phyloP scores from a whole-genome alignment of 805 yeast genomes.

The Metschnikowia colocasiae region DNA sequence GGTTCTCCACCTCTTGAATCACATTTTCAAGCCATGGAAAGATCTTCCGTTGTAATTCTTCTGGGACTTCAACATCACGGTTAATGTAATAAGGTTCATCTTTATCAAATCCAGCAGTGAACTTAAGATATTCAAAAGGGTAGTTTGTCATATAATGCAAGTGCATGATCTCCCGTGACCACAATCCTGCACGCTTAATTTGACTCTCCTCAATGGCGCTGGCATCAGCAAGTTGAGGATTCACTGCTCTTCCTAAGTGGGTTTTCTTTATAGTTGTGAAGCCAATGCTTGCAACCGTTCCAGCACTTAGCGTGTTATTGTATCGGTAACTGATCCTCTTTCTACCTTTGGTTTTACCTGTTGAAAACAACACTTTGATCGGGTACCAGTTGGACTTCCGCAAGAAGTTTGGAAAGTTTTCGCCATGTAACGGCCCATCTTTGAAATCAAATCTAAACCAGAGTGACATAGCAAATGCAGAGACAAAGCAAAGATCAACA shows the following conservation, averaged over 20 bases:
- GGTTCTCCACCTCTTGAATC: background rate
- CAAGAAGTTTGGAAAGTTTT: slow-evolving; percentile 6
- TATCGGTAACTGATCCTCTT: background rate
- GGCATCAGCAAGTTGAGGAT: background rate
- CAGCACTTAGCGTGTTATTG: background rate
- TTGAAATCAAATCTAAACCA: slow-evolving; percentile 11
- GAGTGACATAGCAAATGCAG: slow-evolving; percentile 8
- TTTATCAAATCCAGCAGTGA: slow-evolving; percentile 3
- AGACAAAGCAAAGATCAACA: slow-evolving; percentile 6
- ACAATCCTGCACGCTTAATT: background rate
- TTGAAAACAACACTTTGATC: slow-evolving; percentile 1
- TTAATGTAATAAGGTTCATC: slow-evolving; percentile 5
- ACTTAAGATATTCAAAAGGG: slow-evolving; percentile 5
- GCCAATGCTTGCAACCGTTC: background rate
- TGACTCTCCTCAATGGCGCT: background rate
- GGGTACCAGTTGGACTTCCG: slow-evolving; percentile 6
- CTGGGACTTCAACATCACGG: slow-evolving; percentile 7
- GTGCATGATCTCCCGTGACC: background rate
- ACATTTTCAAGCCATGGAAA: slow-evolving; percentile 8
- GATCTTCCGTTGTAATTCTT: background rate
- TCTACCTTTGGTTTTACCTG: background rate
- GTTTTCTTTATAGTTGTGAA: background rate
- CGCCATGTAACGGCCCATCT: slow-evolving; percentile 3
- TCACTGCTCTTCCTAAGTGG: background rate
- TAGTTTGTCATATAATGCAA: background rate